Conservation (phyloP, 164 flowering plant species). For the Aristolochia fimbriata region DNA sequence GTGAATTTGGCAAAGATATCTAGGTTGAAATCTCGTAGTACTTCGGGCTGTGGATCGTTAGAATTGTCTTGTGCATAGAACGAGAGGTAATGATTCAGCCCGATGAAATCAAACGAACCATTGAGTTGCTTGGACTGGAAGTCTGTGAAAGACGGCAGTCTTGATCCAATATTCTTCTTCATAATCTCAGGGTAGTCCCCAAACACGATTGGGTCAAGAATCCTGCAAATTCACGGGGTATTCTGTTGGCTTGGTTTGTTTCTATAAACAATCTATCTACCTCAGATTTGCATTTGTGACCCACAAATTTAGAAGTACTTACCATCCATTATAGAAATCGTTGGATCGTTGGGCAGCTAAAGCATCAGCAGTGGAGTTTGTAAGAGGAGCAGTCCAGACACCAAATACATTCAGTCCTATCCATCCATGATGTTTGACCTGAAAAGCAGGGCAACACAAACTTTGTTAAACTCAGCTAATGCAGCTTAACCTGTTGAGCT, state of each 20-base stretch:
- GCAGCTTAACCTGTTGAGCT: neutral
- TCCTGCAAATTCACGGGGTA: slow-evolving; percentile 19
- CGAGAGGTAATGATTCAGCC: slow-evolving; percentile 20
- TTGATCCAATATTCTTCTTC: slow-evolving; percentile 36
- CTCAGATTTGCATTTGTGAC: too few species aligned
- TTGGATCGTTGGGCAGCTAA: slow-evolving; percentile 34
- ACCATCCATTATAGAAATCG: slow-evolving; percentile 47
- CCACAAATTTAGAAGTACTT: neutral
- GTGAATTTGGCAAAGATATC: slow-evolving; percentile 14
- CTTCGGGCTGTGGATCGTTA: neutral
- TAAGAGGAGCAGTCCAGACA: slow-evolving; percentile 20
- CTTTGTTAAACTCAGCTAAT: neutral
- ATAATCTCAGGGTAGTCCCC: slow-evolving; percentile 61
- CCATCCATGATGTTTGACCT: slow-evolving; percentile 40
- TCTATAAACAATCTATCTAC: too few species aligned
- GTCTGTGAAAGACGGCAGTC: slow-evolving; percentile 45
- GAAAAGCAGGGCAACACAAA: neutral
- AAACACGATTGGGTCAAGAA: slow-evolving; percentile 31
- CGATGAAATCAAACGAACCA: slow-evolving; percentile 26
- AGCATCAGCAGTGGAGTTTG: slow-evolving; percentile 28
- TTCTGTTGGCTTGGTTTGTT: too few species aligned
- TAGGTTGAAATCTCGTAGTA: slow-evolving; percentile 5
- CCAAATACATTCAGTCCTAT: slow-evolving; percentile 30
- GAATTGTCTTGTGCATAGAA: slow-evolving; percentile 10
- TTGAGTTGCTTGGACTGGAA: slow-evolving; percentile 16